These are phyloP conservation scores for Meyerozyma guilliermondii DNA, from an alignment of 1,139 yeast genomes.

Conservation along the genomic window DNA sequence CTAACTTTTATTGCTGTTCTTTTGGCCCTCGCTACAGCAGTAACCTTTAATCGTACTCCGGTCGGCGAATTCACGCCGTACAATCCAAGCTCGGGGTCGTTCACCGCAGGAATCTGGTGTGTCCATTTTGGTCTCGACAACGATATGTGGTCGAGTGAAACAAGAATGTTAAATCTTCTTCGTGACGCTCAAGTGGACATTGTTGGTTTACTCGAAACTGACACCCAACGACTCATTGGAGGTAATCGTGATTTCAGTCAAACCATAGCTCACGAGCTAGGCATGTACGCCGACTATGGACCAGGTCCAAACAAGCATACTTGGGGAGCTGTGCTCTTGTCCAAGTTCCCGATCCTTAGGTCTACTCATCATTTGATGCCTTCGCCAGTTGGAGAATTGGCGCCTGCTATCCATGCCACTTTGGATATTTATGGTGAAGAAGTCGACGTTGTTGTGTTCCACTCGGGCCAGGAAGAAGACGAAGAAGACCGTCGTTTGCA, in stretches of 20 bases:
- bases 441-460: conserved; percentile 94
- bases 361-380: conserved; percentile 91
- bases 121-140: conserved; percentile 95
- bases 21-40: conserved; percentile 26
- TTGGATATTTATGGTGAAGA: conserved; percentile 81
- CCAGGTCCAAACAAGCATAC: conserved; percentile 98
- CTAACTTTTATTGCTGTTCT: conserved; percentile 23
- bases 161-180: conserved; percentile 79
- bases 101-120: conserved; percentile 98
- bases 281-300: conserved; percentile 93
- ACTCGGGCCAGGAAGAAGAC: conserved; percentile 97
- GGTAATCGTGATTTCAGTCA: conserved; percentile 95
- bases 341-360: conserved; percentile 87
- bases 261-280: conserved; percentile 84
- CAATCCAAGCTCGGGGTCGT: conserved; percentile 67
- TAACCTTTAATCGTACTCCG: conserved; percentile 59
- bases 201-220: conserved; percentile 85
- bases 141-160: conserved; percentile 97
- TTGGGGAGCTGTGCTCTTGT: conserved; percentile 92
- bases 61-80: conserved; percentile 60
- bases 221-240: conserved; percentile 89
- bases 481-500: conserved; percentile 88
- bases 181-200: conserved; percentile 85
- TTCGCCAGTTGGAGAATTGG: conserved; percentile 94
- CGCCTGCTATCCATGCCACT: conserved; percentile 97